Percentiles rank a stretch among this genome's conserved stretches.
Evolutionary conservation across 768 basidiomycete species (phyloP).

Genomic region (Russula olivacea): DNA sequence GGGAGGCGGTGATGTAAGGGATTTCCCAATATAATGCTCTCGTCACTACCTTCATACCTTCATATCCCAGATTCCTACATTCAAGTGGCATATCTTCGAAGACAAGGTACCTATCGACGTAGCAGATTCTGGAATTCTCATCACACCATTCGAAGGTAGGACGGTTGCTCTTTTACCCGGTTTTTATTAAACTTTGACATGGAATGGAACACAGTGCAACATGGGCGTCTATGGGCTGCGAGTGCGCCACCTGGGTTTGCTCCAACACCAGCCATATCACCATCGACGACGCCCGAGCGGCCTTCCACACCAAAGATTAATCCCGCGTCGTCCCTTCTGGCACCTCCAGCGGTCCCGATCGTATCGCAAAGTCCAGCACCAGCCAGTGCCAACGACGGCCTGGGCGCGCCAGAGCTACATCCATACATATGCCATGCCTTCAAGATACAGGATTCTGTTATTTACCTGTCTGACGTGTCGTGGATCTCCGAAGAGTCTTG

Average conservation of each 20-base stretch:
- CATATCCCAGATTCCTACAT: constrained; percentile 60
- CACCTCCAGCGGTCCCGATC: background rate
- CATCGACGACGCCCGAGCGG: constrained; percentile 31
- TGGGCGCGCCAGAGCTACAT: constrained; percentile 33
- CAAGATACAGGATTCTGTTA: constrained; percentile 55
- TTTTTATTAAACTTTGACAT: background rate
- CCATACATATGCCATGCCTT: constrained; percentile 69
- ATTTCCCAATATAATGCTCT: background rate
- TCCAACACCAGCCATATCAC: constrained; percentile 38
- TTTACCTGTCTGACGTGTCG: constrained; percentile 82
- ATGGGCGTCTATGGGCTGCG: constrained; percentile 58
- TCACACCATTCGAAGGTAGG: constrained; percentile 65
- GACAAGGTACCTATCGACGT: constrained; percentile 65
- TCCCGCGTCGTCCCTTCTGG: constrained; percentile 5
- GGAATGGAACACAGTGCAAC: constrained; percentile 44
- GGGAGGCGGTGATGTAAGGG: constrained; percentile 69
- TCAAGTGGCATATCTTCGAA: constrained; percentile 77
- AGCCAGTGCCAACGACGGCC: background rate
- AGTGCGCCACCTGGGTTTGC: constrained; percentile 36
- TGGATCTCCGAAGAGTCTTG: constrained; percentile 71
- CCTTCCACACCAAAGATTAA: constrained; percentile 25
- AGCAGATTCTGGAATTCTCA: constrained; percentile 50
- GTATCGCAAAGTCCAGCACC: constrained; percentile 10
- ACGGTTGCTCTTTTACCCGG: background rate
- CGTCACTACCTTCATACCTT: constrained; percentile 1